Evolutionary conservation across 805 yeast genomes (phyloP).

Genomic region (Blastobotrys mokoenaii): DNA sequence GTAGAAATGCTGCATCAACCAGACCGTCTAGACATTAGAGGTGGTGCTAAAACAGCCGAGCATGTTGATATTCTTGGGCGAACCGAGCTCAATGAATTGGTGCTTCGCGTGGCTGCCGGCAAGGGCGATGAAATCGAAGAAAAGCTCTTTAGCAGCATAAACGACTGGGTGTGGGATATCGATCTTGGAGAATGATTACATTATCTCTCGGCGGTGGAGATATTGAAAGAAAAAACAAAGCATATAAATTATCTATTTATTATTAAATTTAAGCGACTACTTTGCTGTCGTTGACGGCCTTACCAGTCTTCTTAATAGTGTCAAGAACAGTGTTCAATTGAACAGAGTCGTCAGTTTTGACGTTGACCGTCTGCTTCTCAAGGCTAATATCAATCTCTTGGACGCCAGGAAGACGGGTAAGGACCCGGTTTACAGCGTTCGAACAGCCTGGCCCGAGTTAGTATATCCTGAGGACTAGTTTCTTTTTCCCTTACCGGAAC

Average conservation of each 20-base stretch:
- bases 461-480: no score
- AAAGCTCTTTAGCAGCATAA: constrained; percentile 48
- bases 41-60: constrained; percentile 96
- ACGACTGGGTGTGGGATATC: constrained; percentile 51
- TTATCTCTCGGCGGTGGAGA: no score
- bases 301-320: constrained; percentile 85
- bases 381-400: constrained; percentile 64
- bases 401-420: constrained; percentile 66
- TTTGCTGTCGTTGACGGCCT: constrained; percentile 63
- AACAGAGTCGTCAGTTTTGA: constrained; percentile 45
- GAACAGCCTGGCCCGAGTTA: constrained; percentile 54
- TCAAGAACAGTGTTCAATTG: constrained; percentile 72
- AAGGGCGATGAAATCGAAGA: constrained; percentile 59
- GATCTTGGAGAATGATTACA: constrained; percentile 41
- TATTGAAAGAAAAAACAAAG: no score
- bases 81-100: constrained; percentile 81
- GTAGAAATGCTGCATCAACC: constrained; percentile 94
- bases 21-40: constrained; percentile 85
- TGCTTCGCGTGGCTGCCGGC: constrained; percentile 78
- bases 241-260: background rate
- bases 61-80: constrained; percentile 95
- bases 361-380: constrained; percentile 75
- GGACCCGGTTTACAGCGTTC: constrained; percentile 72
- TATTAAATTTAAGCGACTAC: constrained; percentile 32
- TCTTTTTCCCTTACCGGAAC: constrained; percentile 43